phyloP scores from a whole-genome alignment of 2,329 filamentous ascomycete genomes.

The Sporothrix pallida region DNA sequence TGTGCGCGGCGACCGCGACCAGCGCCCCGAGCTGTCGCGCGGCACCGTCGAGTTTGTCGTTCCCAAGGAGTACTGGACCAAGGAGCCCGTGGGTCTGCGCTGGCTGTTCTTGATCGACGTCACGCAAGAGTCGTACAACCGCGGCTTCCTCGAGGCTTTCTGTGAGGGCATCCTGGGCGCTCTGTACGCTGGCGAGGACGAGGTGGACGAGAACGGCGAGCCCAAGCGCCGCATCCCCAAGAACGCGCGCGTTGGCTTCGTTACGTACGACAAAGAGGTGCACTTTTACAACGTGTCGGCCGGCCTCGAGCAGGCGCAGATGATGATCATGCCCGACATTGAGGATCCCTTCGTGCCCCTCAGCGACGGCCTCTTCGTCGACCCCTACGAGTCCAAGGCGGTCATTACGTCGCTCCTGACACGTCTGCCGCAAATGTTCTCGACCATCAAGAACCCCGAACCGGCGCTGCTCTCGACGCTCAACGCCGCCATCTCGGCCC shows the following conservation, averaged over 20 bases:
- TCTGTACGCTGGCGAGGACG: constrained; percentile 73
- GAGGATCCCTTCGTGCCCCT: constrained; percentile 96
- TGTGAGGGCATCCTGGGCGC: constrained; percentile 87
- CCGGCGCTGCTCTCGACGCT: constrained; percentile 84
- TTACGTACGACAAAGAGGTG: constrained; percentile 95
- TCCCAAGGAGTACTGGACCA: constrained; percentile 98
- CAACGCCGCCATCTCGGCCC: constrained; percentile 80
- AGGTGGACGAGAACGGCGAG: constrained; percentile 58
- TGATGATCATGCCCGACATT: constrained; percentile 98
- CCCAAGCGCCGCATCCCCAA: constrained; percentile 68
- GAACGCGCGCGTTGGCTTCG: constrained; percentile 88
- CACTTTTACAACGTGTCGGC: constrained; percentile 97
- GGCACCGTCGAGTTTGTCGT: constrained; percentile 97
- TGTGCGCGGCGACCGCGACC: constrained; percentile 82
- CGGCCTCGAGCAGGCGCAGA: constrained; percentile 83
- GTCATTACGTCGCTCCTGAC: constrained; percentile 88
- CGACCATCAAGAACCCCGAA: constrained; percentile 86
- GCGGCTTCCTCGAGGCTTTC: constrained; percentile 87
- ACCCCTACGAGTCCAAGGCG: constrained; percentile 82
- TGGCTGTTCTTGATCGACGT: constrained; percentile 95
- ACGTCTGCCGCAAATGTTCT: constrained; percentile 84
- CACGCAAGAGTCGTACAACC: constrained; percentile 87
- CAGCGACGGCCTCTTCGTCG: constrained; percentile 90
- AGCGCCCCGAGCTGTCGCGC: constrained; percentile 85
- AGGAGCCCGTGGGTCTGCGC: constrained; percentile 83